Evolutionary conservation across 1,139 yeast species (phyloP).

Genomic region (Saccharomyces hybrid): DNA sequence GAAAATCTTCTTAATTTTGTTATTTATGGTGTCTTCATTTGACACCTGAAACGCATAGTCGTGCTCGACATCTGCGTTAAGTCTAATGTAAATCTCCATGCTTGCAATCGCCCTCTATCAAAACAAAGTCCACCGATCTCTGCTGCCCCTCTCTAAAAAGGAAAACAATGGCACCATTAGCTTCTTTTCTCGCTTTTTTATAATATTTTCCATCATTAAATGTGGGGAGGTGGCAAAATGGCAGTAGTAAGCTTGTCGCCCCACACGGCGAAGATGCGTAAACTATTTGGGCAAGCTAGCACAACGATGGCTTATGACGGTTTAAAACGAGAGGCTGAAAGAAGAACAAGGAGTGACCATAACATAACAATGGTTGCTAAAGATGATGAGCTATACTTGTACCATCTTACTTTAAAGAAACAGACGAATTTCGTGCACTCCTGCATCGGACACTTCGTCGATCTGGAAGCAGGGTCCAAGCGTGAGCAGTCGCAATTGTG

Average conservation of each 20-base stretch:
- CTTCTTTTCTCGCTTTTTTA: not conserved
- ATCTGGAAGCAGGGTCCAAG: constrained; percentile 46
- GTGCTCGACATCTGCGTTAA: constrained; percentile 76
- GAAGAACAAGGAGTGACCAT: not conserved
- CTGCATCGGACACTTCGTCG: constrained; percentile 62
- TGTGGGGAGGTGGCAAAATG: constrained; percentile 1
- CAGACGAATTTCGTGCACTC: constrained; percentile 50
- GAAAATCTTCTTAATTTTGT: constrained; percentile 55
- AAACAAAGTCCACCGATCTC: not conserved
- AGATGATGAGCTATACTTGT: constrained; percentile 34
- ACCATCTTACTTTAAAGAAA: constrained; percentile 57
- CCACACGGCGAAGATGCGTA: not conserved
- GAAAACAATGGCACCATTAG: not conserved
- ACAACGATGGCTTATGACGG: not conserved
- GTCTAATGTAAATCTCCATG: constrained; percentile 71
- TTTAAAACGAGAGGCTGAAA: not conserved
- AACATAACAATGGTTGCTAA: not conserved
- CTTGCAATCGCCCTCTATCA: constrained; percentile 6
- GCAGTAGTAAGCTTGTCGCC: not conserved
- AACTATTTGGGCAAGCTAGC: not conserved
- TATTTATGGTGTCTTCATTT: constrained; percentile 46
- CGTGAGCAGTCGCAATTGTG: constrained; percentile 34
- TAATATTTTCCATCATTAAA: constrained; percentile 1
- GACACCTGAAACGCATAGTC: constrained; percentile 83
- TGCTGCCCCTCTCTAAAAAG: not conserved